Evolutionary conservation across 306 rosid species (phyloP).

Genomic region (peach (Prunus persica)): DNA sequence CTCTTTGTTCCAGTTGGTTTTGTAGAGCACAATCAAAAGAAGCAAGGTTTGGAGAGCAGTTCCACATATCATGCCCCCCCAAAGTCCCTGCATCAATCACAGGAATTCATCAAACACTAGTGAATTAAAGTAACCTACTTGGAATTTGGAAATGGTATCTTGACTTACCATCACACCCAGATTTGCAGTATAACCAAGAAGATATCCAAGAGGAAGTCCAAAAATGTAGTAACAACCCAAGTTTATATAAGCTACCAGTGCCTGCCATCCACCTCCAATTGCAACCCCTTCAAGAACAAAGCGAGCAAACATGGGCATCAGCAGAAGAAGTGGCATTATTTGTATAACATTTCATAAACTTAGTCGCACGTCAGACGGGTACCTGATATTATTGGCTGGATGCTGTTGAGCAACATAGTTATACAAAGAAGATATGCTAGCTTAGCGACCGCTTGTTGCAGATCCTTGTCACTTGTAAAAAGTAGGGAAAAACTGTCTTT

Average conservation of each 20-base stretch:
- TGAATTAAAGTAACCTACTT: background rate
- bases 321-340: no score
- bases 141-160: background rate
- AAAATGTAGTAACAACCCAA: conserved; percentile 52
- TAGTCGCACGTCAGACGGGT: no score
- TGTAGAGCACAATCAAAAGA: conserved; percentile 28
- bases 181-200: conserved; percentile 29
- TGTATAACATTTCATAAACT: no score
- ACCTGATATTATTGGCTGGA: no score
- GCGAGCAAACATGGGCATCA: no score
- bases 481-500: no score
- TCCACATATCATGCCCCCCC: conserved; percentile 49
- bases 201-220: conserved; percentile 48
- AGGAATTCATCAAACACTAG: background rate
- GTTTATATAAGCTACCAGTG: conserved; percentile 49
- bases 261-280: conserved; percentile 62
- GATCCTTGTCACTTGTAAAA: no score
- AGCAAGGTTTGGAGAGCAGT: conserved; percentile 34
- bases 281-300: conserved; percentile 41
- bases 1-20: conserved; percentile 56
- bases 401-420: no score
- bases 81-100: conserved; percentile 32
- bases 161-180: conserved; percentile 43
- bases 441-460: no score
- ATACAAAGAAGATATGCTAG: no score